Conservation (phyloP, 768 basidiomycete species). For the Mycena sanguinolenta region DNA sequence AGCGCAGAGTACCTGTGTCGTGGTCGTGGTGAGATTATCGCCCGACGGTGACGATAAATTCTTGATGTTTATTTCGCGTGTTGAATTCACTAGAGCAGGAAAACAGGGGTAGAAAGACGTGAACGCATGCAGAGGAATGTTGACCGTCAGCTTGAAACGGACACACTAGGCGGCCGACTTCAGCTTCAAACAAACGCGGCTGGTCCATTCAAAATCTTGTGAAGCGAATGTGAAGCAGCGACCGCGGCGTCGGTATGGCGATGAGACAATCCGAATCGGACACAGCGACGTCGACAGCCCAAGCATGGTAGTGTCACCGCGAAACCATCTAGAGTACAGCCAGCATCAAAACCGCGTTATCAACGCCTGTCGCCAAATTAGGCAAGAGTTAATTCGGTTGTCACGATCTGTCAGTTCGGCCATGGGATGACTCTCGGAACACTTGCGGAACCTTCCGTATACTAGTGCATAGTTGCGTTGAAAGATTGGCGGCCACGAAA, state of each 20-base stretch:
- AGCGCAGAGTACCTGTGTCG: background rate
- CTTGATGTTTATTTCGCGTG: background rate
- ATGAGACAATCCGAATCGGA: slow-evolving; percentile 7
- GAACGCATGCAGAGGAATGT: slow-evolving; percentile 4
- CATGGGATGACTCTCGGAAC: too few relatives aligned
- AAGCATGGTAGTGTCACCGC: slow-evolving; percentile 15
- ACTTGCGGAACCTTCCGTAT: too few relatives aligned
- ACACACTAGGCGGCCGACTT: too few relatives aligned
- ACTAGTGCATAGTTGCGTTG: slow-evolving; percentile 1
- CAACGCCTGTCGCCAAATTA: slow-evolving; percentile 18
- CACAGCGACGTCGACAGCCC: background rate
- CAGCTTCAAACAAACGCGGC: background rate
- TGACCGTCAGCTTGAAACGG: slow-evolving; percentile 16
- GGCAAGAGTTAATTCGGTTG: slow-evolving; percentile 12
- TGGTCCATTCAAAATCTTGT: background rate
- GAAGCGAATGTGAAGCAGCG: background rate
- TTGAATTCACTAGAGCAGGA: too few relatives aligned
- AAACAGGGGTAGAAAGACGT: background rate
- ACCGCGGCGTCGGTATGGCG: slow-evolving; percentile 18
- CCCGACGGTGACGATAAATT: background rate
- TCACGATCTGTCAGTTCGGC: slow-evolving; percentile 31
- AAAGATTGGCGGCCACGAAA: background rate
- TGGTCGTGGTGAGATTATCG: background rate
- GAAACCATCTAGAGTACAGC: slow-evolving; percentile 22
- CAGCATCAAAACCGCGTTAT: slow-evolving; percentile 8